These are phyloP conservation scores for Nakaseomyces kungkrabaensis DNA, from an alignment of 1,139 yeast species.

Conservation along the genomic window DNA sequence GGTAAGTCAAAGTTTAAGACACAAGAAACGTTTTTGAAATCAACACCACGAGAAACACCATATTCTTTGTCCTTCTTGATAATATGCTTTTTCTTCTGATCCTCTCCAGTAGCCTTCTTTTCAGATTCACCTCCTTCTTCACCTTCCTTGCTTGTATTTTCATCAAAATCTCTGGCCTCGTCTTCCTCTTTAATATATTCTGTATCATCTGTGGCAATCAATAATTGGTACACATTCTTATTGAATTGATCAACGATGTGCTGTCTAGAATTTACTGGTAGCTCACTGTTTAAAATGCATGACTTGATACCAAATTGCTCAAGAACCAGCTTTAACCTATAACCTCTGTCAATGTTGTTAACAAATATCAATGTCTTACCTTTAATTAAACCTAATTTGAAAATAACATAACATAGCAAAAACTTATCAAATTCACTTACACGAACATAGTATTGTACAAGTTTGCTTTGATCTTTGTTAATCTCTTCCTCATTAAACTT, in stretches of 20 bases:
- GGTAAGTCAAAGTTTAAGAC: conserved; percentile 95
- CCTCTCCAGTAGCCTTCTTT: conserved; percentile 8
- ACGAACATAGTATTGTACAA: conserved; percentile 78
- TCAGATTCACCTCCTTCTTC: conserved; percentile 13
- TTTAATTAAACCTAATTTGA: conserved; percentile 77
- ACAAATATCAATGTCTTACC: conserved; percentile 91
- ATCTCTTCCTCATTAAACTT: conserved; percentile 62
- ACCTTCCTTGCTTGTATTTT: conserved; percentile 9
- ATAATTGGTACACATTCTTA: conserved; percentile 72
- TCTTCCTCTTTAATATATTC: conserved; percentile 47
- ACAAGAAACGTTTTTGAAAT: conserved; percentile 91
- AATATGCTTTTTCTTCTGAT: conserved; percentile 28
- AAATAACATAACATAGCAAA: conserved; percentile 78
- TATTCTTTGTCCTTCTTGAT: conserved; percentile 58
- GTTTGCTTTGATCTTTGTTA: conserved; percentile 43
- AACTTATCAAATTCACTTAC: conserved; percentile 89
- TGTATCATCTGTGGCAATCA: conserved; percentile 93
- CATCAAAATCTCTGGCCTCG: conserved; percentile 29
- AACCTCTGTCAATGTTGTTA: conserved; percentile 90
- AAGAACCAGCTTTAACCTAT: conserved; percentile 76
- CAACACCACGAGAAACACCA: conserved; percentile 96
- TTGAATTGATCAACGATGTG: conserved; percentile 95
- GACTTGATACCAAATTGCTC: conserved; percentile 92
- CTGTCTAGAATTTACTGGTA: conserved; percentile 85
- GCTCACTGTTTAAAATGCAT: conserved; percentile 83